Evolutionary conservation across 83 land plant species (phyloP).

Genomic region (Thuja plicata): DNA sequence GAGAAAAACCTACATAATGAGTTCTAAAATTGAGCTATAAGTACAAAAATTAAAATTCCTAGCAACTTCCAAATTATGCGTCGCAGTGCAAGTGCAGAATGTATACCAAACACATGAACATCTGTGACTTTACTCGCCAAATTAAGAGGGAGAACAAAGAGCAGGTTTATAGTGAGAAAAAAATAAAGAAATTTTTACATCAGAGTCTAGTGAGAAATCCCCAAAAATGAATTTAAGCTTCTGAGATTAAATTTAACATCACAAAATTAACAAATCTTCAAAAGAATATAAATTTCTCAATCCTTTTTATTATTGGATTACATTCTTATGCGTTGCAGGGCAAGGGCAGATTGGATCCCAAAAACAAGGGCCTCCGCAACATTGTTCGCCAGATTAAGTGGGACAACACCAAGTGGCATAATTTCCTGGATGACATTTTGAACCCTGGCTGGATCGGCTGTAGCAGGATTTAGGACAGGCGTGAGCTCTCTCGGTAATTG

Average conservation of each 20-base stretch:
- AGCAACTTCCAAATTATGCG: neutral
- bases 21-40: neutral
- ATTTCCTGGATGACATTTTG: slow-evolving; percentile 24
- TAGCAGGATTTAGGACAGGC: neutral
- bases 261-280: neutral
- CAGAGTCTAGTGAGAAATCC: no score
- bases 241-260: neutral
- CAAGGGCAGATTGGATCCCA: slow-evolving; percentile 34
- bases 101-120: slow-evolving; percentile 25
- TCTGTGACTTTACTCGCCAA: slow-evolving; percentile 22
- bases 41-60: neutral
- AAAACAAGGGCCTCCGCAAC: slow-evolving; percentile 29
- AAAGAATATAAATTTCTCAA: neutral
- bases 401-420: slow-evolving; percentile 25
- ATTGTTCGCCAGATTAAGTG: slow-evolving; percentile 26
- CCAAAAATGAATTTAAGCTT: no score
- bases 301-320: neutral
- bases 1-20: no score
- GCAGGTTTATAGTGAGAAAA: neutral
- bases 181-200: no score
- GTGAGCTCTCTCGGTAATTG: neutral
- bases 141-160: slow-evolving; percentile 26
- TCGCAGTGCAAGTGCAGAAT: slow-evolving; percentile 22
- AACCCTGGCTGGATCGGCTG: slow-evolving; percentile 26
- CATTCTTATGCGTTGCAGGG: slow-evolving; percentile 7